Percentiles rank a stretch among this genome's conserved stretches.
Evolutionary conservation across 2,329 filamentous ascomycete genomes (phyloP).

Genomic region (Arthrobotrys pseudoclavata): DNA sequence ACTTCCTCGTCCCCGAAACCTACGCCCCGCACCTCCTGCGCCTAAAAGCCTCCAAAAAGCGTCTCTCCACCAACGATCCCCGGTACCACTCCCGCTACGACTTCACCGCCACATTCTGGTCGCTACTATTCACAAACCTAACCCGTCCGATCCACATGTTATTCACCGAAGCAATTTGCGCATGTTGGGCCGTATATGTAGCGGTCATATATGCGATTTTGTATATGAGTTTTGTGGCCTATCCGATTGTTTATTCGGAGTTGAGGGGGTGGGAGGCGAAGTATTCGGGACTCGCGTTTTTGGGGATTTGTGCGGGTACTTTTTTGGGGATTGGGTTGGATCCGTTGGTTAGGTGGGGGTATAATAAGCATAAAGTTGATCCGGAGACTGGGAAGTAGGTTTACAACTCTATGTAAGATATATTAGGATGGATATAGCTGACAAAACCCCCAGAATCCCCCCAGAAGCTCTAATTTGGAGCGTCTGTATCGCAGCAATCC

Average conservation of each 20-base stretch:
- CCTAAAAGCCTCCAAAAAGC: slow-evolving; percentile 74
- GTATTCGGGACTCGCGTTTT: slow-evolving; percentile 81
- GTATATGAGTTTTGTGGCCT: slow-evolving; percentile 88
- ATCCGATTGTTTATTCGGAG: slow-evolving; percentile 68
- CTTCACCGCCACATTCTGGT: slow-evolving; percentile 70
- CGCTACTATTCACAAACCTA: slow-evolving; percentile 80
- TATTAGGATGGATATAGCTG: not conserved
- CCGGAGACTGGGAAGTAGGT: slow-evolving; percentile 76
- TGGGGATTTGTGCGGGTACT: slow-evolving; percentile 76
- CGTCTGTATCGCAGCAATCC: slow-evolving; percentile 81
- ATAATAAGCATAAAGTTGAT: slow-evolving; percentile 81
- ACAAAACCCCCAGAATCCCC: slow-evolving; percentile 65
- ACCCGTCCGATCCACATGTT: slow-evolving; percentile 82
- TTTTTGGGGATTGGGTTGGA: slow-evolving; percentile 71
- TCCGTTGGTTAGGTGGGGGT: slow-evolving; percentile 80
- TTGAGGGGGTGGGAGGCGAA: slow-evolving; percentile 82
- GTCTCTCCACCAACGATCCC: slow-evolving; percentile 78
- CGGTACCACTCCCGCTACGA: slow-evolving; percentile 87
- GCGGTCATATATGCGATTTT: slow-evolving; percentile 86
- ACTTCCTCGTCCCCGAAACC: slow-evolving; percentile 78
- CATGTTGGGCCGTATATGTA: slow-evolving; percentile 80
- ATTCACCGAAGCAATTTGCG: slow-evolving; percentile 82
- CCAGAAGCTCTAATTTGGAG: slow-evolving; percentile 86
- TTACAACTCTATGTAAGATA: no score
- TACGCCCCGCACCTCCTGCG: slow-evolving; percentile 80